Conservation (phyloP, 2,329 filamentous ascomycete genomes). For the Claviceps humidiphila region DNA sequence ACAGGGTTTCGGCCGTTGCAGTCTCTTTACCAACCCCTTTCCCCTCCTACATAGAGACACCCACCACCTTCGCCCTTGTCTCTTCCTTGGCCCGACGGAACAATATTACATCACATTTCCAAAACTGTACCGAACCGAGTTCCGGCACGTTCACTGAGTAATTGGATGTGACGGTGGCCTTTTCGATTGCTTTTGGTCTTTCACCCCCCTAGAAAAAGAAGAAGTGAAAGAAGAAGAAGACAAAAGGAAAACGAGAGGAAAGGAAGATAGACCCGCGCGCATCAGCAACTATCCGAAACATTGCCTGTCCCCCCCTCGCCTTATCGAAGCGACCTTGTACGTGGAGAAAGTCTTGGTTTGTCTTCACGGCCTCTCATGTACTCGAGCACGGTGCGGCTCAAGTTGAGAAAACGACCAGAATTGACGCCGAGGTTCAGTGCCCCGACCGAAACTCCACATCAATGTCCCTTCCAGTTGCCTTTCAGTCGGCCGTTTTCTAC, state of each 20-base stretch:
- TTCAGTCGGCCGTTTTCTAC: constrained; percentile 70
- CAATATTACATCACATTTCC: not conserved
- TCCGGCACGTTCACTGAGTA: not conserved
- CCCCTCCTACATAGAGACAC: not conserved
- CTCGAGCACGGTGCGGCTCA: constrained; percentile 1
- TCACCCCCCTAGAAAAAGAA: not conserved
- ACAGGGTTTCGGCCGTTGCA: not conserved
- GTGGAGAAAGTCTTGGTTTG: not conserved
- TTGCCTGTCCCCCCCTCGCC: not conserved
- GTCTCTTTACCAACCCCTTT: constrained; percentile 1
- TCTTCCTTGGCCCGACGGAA: not conserved
- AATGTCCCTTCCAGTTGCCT: constrained; percentile 40
- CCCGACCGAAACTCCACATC: constrained; percentile 8
- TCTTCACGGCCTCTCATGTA: constrained; percentile 8
- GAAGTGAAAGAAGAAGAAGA: not conserved
- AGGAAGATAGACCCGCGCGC: not conserved
- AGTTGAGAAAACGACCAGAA: constrained; percentile 4
- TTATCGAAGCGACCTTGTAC: not conserved
- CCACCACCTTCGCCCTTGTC: not conserved
- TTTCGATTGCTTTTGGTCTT: not conserved
- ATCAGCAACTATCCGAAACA: not conserved
- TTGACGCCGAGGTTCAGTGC: constrained; percentile 1
- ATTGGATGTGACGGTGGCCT: not conserved
- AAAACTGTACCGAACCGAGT: not conserved
- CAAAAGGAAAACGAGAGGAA: not conserved